Conservation (phyloP, 495 filamentous ascomycete species). For the Friedmanniomyces endolithicus region DNA sequence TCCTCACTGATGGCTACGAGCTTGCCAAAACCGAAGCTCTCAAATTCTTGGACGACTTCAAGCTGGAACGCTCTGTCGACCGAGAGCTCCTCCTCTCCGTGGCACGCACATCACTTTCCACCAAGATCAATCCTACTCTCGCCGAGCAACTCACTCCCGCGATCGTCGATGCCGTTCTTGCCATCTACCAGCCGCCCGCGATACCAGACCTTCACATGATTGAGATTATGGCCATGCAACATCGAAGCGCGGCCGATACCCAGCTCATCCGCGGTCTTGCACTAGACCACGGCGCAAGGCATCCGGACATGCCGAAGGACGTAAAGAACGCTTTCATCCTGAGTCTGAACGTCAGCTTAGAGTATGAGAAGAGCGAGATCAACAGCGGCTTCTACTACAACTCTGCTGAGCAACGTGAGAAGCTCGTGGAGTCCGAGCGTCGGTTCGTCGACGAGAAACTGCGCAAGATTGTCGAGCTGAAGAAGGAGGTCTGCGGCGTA, state of each 20-base stretch:
- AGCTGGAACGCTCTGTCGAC: conserved; percentile 74
- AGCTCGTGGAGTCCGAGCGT: conserved; percentile 93
- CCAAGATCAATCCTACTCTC: conserved; percentile 77
- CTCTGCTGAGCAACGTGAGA: conserved; percentile 88
- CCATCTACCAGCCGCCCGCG: conserved; percentile 77
- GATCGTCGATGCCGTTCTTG: conserved; percentile 89
- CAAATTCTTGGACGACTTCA: conserved; percentile 94
- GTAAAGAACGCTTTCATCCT: conserved; percentile 93
- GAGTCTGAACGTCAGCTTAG: conserved; percentile 88
- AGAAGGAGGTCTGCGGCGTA: conserved; percentile 92
- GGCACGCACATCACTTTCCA: conserved; percentile 85
- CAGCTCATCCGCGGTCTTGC: conserved; percentile 88
- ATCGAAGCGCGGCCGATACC: conserved; percentile 89
- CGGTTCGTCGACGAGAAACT: conserved; percentile 94
- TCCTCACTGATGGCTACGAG: conserved; percentile 96
- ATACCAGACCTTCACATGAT: conserved; percentile 99
- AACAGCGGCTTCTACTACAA: conserved; percentile 99
- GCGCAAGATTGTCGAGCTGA: conserved; percentile 93
- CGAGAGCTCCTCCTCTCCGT: conserved; percentile 88
- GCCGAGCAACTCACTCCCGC: conserved; percentile 83
- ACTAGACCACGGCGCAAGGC: conserved; percentile 88
- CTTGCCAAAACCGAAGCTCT: conserved; percentile 87
- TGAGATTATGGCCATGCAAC: conserved; percentile 99
- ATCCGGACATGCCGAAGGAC: conserved; percentile 95
- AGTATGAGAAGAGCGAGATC: conserved; percentile 98